Evolutionary conservation across 306 rosid genomes (phyloP), one percentile per base, ranked within the genome.

Genomic region (Gynostemma pentaphyllum): DNA sequence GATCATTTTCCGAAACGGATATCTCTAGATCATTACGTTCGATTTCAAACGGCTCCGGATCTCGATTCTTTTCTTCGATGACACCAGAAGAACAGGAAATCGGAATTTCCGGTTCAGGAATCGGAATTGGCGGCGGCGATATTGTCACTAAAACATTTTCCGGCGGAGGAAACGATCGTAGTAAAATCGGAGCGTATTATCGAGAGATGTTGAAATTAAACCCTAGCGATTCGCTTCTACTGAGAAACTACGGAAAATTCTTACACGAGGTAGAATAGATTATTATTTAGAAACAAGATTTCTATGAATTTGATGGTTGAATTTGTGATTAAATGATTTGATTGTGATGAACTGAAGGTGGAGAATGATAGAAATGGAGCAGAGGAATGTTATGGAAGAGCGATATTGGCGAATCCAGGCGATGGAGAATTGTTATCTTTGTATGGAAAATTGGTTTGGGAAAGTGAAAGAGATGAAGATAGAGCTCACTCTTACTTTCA

Each of bases 361-460:
- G 79, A 70, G 83, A 84, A 82, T 23, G 94, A 91, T 55, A 21
- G 6, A 32, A 86, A 9, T 57, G 67, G 71, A 72, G 96, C 96
- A 5, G 97, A 80, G 69, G 96, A 87, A 51, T 91, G 63, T 59
- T 87, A 82, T 32, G 83, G 87, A 50, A 82, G 98, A 76, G 98
- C 89, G 1, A 85, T 91, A 72, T 65, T 91, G 2, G 88, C 79
- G 39, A 70, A 70, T 45, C 89, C 95, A 21, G 80, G 84, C 63
- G 96, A 91, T 47, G 96, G 89, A 9, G 96, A 91, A 36, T 26
- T 85, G 75, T 72, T 91, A 70, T 79, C 92, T 3, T 64, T 82
- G 45, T 91, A 82, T 62, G 98, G 82, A 13, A 83, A 74, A 39
- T 69, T 91, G 32, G 77, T 91, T 0, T 91, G 98, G 98, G 98